A percentile compares a stretch with the other conserved stretches of the same genome.
phyloP scores from a whole-genome alignment of 2,329 filamentous ascomycete species.

The Xylariaceae sp. region DNA sequence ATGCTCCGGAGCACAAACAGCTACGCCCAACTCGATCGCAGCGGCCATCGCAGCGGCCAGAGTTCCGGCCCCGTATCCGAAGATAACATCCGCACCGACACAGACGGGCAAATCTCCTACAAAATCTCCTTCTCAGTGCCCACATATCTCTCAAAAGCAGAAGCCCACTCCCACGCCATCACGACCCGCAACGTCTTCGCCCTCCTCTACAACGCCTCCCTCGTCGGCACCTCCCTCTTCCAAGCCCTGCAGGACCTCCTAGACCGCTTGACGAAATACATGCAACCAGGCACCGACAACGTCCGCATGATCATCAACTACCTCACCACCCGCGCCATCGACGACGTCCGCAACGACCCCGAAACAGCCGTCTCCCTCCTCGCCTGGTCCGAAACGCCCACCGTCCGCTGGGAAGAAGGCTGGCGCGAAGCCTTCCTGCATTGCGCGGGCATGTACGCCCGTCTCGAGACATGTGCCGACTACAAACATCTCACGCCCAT shows the following conservation, averaged over 20 bases:
- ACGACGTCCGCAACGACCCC: slow-evolving; percentile 58
- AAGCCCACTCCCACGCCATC: slow-evolving; percentile 53
- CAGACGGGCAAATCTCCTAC: slow-evolving; percentile 53
- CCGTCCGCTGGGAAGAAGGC: slow-evolving; percentile 59
- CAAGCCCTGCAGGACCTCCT: slow-evolving; percentile 60
- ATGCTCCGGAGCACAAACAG: slow-evolving; percentile 35
- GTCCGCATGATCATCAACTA: slow-evolving; percentile 58
- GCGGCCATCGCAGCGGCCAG: slow-evolving; percentile 35
- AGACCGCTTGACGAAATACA: slow-evolving; percentile 53
- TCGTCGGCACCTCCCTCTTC: slow-evolving; percentile 59
- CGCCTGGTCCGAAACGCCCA: slow-evolving; percentile 59
- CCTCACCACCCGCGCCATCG: slow-evolving; percentile 52
- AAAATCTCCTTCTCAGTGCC: slow-evolving; percentile 61
- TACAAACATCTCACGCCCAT: slow-evolving; percentile 56
- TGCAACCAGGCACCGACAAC: slow-evolving; percentile 51
- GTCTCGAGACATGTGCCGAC: slow-evolving; percentile 49
- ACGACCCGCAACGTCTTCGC: slow-evolving; percentile 67
- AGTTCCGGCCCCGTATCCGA: slow-evolving; percentile 44
- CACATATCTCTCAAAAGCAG: slow-evolving; percentile 40
- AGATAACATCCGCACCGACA: slow-evolving; percentile 38
- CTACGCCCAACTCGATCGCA: slow-evolving; percentile 25
- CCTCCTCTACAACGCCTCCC: slow-evolving; percentile 56
- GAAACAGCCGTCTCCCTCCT: slow-evolving; percentile 57
- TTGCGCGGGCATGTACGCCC: slow-evolving; percentile 57
- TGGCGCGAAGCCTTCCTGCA: slow-evolving; percentile 65